Conservation (phyloP, 768 basidiomycete species). For the Cyathus striatus region DNA sequence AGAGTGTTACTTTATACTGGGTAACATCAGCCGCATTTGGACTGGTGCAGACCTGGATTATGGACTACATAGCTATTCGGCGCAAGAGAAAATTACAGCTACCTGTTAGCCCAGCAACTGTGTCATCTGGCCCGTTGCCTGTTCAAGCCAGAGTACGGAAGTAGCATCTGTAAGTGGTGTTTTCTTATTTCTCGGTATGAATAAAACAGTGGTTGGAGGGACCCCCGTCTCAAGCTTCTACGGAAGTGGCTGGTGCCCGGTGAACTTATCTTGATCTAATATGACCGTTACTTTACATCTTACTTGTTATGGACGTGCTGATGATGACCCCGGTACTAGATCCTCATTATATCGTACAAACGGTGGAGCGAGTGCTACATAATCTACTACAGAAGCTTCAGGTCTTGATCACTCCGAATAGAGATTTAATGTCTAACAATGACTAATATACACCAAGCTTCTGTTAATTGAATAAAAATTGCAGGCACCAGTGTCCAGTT, state of each 20-base stretch:
- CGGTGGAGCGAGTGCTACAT: too few relatives aligned
- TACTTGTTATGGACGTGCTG: slow-evolving; percentile 1
- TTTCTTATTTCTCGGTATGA: slow-evolving; percentile 41
- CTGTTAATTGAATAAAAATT: too few relatives aligned
- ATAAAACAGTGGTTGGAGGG: slow-evolving; percentile 72
- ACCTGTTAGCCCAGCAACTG: neutral
- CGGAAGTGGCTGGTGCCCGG: slow-evolving; percentile 39
- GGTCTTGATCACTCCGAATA: too few relatives aligned
- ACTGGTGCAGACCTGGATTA: slow-evolving; percentile 66
- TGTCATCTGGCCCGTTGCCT: neutral
- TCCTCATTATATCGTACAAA: too few relatives aligned
- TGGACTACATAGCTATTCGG: slow-evolving; percentile 59
- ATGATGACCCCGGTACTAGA: too few relatives aligned
- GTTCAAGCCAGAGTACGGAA: too few relatives aligned
- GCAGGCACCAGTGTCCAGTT: too few relatives aligned
- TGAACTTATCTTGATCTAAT: slow-evolving; percentile 90
- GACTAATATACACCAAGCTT: too few relatives aligned
- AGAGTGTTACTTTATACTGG: slow-evolving; percentile 77
- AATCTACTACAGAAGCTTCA: too few relatives aligned
- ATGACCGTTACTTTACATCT: slow-evolving; percentile 42
- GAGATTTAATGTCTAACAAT: too few relatives aligned
- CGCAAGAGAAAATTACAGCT: slow-evolving; percentile 16
- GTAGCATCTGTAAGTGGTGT: slow-evolving; percentile 24
- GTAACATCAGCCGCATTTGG: slow-evolving; percentile 72
- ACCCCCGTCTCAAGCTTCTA: slow-evolving; percentile 38